These are phyloP conservation scores for Hyphopichia buzzinii DNA, from an alignment of 1,139 yeast species.

Conservation along the genomic window DNA sequence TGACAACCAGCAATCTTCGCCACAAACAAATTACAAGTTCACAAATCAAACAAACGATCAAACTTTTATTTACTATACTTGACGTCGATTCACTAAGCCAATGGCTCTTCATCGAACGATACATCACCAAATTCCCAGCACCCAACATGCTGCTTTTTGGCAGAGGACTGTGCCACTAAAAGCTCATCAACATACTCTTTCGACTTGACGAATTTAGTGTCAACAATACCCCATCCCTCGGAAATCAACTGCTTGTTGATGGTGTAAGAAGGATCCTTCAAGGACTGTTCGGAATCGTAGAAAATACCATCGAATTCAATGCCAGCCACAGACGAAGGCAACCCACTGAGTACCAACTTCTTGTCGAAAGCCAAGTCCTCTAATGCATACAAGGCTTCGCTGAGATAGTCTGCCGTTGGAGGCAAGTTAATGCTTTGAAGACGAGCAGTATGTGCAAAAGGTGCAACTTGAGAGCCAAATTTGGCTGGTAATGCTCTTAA, in stretches of 20 bases:
- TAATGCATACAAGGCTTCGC: constrained; percentile 57
- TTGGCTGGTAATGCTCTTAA: constrained; percentile 57
- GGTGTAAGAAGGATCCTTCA: constrained; percentile 56
- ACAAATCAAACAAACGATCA: too few species aligned
- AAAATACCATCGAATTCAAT: constrained; percentile 51
- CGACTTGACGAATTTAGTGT: constrained; percentile 32
- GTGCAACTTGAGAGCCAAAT: constrained; percentile 44
- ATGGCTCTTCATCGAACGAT: constrained; percentile 55
- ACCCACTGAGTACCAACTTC: constrained; percentile 57
- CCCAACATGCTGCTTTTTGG: constrained; percentile 56
- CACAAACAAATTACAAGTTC: not conserved
- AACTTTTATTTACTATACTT: too few species aligned
- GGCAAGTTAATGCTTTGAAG: constrained; percentile 62
- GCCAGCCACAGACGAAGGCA: constrained; percentile 39
- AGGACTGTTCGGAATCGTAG: constrained; percentile 60
- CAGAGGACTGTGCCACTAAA: constrained; percentile 42
- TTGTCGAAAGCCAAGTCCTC: constrained; percentile 55
- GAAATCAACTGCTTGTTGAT: constrained; percentile 61
- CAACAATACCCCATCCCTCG: constrained; percentile 67
- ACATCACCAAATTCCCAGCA: constrained; percentile 86
- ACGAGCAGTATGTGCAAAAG: constrained; percentile 58
- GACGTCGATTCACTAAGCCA: not conserved
- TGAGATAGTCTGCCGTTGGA: constrained; percentile 56
- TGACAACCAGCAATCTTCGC: too few species aligned
- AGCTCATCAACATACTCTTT: constrained; percentile 39